Conservation (phyloP, 768 basidiomycete genomes). For the Nidularia pulvinata region DNA sequence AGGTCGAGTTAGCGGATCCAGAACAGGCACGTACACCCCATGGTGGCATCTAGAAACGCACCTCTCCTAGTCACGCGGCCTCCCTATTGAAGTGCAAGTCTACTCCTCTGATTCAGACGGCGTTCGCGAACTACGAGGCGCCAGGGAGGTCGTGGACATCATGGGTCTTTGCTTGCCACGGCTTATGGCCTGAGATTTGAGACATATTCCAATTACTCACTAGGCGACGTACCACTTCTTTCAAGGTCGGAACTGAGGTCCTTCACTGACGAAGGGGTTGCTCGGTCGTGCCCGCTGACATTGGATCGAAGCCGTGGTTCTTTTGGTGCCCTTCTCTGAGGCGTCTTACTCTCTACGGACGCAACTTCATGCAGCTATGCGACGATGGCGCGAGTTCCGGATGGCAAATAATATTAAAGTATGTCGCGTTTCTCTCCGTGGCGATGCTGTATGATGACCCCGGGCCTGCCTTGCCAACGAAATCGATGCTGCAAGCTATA, state of each 20-base stretch:
- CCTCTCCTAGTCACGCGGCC: not conserved
- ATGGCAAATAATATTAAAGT: too few relatives aligned
- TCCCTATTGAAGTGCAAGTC: conserved; percentile 4
- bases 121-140: conserved; percentile 1
- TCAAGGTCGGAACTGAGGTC: conserved; percentile 5
- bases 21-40: conserved; percentile 1
- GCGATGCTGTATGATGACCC: too few relatives aligned
- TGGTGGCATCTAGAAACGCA: not conserved
- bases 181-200: conserved; percentile 5
- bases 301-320: not conserved
- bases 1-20: not conserved
- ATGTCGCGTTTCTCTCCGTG: too few relatives aligned
- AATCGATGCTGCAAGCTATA: too few relatives aligned
- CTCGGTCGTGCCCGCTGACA: not conserved
- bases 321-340: conserved; percentile 5
- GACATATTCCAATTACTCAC: conserved; percentile 6
- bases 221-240: conserved; percentile 2
- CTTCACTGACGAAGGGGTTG: conserved; percentile 1
- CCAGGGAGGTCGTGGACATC: conserved; percentile 1
- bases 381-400: too few relatives aligned
- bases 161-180: conserved; percentile 5
- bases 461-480: too few relatives aligned
- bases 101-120: not conserved
- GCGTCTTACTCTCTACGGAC: conserved; percentile 11
- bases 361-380: conserved; percentile 10